Evolutionary conservation across 495 filamentous ascomycete genomes (phyloP).

Genomic region (Trichoderma asperelloides): DNA sequence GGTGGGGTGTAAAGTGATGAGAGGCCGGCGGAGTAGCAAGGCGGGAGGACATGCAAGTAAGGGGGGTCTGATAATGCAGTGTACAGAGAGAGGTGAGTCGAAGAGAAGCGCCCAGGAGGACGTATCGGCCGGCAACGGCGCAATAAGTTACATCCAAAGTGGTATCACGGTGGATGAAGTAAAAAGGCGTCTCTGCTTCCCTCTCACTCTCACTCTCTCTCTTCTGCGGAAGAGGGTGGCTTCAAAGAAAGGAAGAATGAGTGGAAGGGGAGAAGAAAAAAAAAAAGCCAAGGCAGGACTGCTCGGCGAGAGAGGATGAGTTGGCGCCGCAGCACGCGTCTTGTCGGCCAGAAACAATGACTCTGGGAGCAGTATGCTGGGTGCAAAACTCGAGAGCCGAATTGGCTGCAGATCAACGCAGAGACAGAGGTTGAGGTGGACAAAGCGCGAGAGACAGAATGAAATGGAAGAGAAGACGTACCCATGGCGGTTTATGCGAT

Average conservation of each 20-base stretch:
- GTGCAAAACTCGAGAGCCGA: constrained; percentile 7
- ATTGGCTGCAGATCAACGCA: constrained; percentile 6
- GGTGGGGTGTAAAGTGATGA: constrained; percentile 18
- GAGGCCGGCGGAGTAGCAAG: constrained; percentile 24
- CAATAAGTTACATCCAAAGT: constrained; percentile 13
- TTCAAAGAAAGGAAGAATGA: background rate
- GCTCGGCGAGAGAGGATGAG: background rate
- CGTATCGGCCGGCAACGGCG: constrained; percentile 4
- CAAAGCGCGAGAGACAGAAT: constrained; percentile 1
- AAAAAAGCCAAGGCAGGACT: background rate
- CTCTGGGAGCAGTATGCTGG: constrained; percentile 9
- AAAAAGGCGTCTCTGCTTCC: background rate
- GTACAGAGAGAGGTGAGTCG: constrained; percentile 15
- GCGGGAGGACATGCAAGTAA: constrained; percentile 33
- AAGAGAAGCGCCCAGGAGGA: background rate
- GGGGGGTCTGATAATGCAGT: constrained; percentile 22
- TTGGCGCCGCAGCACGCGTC: background rate
- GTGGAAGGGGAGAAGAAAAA: background rate
- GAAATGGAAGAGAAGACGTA: constrained; percentile 30
- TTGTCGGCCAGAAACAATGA: constrained; percentile 9
- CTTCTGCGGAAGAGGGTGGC: background rate
- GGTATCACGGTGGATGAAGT: constrained; percentile 10
- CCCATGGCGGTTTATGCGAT: constrained; percentile 32
- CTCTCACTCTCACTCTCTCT: background rate
- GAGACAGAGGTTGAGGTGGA: background rate